A percentile compares a stretch with the other conserved stretches of the same genome.
phyloP scores from a whole-genome alignment of 192 early-diverging fungal species.

The Backusella mclennaniae region DNA sequence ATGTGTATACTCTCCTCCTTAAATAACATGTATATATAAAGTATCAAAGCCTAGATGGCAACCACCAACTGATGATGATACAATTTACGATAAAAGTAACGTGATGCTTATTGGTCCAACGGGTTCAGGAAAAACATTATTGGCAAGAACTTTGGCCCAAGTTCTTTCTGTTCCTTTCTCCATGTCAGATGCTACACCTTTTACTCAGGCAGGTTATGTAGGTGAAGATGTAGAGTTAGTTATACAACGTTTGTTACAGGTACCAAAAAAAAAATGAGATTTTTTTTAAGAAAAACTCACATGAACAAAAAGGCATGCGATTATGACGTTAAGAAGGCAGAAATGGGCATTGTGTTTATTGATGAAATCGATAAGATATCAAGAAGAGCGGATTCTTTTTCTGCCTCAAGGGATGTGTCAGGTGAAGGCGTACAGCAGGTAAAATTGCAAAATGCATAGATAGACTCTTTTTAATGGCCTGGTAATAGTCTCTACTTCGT shows the following conservation, averaged over 20 bases:
- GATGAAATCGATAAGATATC: constrained; percentile 94
- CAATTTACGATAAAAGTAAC: constrained; percentile 85
- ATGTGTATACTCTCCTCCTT: no score
- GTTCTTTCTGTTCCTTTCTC: constrained; percentile 84
- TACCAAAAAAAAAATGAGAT: background rate
- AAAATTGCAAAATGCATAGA: background rate
- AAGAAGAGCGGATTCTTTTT: constrained; percentile 69
- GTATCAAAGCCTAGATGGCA: background rate
- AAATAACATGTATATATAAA: background rate
- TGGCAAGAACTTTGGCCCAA: constrained; percentile 81
- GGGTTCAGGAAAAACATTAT: constrained; percentile 80
- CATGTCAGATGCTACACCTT: constrained; percentile 84
- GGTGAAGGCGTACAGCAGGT: constrained; percentile 89
- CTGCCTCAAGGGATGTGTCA: constrained; percentile 83
- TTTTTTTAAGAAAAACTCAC: background rate
- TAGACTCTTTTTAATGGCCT: background rate
- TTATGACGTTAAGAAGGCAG: constrained; percentile 83
- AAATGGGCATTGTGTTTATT: constrained; percentile 86
- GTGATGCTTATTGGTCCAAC: constrained; percentile 86
- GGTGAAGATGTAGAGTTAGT: constrained; percentile 89
- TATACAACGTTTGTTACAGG: constrained; percentile 79
- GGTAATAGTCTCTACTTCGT: constrained; percentile 53
- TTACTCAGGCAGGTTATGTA: constrained; percentile 89
- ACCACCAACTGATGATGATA: constrained; percentile 21
- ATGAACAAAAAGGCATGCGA: constrained; percentile 59